Evolutionary conservation across 495 filamentous ascomycete species (phyloP), one percentile per base, ranked within the genome.

Genomic region (Aspergillus hancockii): DNA sequence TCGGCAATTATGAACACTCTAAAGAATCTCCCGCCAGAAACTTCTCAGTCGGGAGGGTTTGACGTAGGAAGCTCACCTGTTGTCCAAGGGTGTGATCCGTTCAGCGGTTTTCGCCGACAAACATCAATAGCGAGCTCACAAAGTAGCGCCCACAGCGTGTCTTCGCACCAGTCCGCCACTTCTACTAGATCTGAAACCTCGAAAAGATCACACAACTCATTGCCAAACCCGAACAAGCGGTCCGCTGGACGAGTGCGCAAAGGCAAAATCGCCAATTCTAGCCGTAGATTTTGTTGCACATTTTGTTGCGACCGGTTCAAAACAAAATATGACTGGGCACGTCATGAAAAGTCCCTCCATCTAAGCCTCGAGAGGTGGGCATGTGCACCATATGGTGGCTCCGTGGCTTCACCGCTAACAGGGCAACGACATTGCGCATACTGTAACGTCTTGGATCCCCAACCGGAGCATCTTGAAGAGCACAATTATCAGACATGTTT

Each of bases 301-400:
- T 92, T 92, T 73, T 92, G 89, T 68, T 89, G 87, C 8, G 88
- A 91, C 55, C 85, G 80, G 1, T 92, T 91, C 76, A 84, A 86
- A 58, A 89, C 82, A 34, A 92, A 92, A 64, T 89, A 90, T 67
- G 89, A 92, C 71, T 92, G 89, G 89, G 83, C 87, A 51, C 77
- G 90, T 45, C 90, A 93, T 70, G 90, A 93, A 67, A 92, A 91
- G 60, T 87, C 88, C 4, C 72, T 91, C 21, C 90, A 93, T 71
- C 66, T 93, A 47, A 86, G 82, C 16, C 78, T 93, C 0, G 89
- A 91, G 64, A 83, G 83, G 19, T 93, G 89, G 89, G 80, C 86
- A 13, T 92, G 89, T 65, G 80, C 83, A 4, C 88, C 88, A 0
- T 72, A 85, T 54, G 88, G 88, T n/a, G 60, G 43, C 2, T 28